Evolutionary conservation across 208 protist genomes (phyloP), one percentile per base, ranked within the genome.

Genomic region (Leishmania mexicana): DNA sequence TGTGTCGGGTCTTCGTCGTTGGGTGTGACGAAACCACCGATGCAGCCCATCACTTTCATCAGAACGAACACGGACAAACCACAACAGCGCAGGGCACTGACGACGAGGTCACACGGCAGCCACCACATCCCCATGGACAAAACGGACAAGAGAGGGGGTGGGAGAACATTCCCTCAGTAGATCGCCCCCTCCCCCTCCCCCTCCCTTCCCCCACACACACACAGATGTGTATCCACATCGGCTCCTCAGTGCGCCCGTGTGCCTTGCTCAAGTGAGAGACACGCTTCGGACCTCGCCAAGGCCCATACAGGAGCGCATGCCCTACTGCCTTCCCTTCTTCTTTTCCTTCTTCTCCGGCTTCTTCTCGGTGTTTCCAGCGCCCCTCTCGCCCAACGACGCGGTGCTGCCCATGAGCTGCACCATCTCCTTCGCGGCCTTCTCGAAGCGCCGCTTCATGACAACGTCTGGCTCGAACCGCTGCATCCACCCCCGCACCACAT

Each of bases 371-470:
- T 38, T 84, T n/a, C 35, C 83, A 10, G 76, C 79, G 45, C 51
- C 51, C 40, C 68, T 75, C 15, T 78, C 78, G 13, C 68, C 76
- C 1, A 80, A 38, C 15, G 79, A 72, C 35, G 84, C 76, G 24
- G 84, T 62, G 75, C 84, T 72, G 6, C 80, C 83, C 86, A 96
- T 93, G 62, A 96, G 80, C 83, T 93, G 84, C 42, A 58, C 47
- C 92, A 96, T 94, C 81, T 97, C 93, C 86, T 91, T 93, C 65
- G 89, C 88, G 6, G 93, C 92, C 84, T 96, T 92, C 80, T 96
- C 90, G 76, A 93, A 97, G 53, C 92, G 86, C 7, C 91, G 90
- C 74, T 86, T 77, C 64, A 97, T 76, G 78, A 92, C 83, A 10
- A 85, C 79, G 70, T 97, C 95, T 13, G 88, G 92, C 47, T 97